Evolutionary conservation across 768 basidiomycete genomes (phyloP), one percentile per base, ranked within the genome.

Genomic region (Mycena latifolia): DNA sequence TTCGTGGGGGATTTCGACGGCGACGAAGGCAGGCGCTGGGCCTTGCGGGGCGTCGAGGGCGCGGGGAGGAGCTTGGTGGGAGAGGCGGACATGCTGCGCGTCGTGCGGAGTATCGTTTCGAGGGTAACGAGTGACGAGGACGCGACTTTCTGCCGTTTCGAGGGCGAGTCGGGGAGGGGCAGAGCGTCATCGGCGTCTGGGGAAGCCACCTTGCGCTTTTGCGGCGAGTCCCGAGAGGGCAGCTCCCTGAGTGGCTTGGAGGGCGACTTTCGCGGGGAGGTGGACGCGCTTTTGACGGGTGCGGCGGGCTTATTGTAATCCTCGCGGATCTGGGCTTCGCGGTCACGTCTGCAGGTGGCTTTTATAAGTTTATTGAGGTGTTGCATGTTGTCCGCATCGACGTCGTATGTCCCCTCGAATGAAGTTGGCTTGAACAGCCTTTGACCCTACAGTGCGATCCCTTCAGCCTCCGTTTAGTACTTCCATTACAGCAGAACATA

Each of bases 81-180:
- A 53, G 59, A 56, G 66, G 71, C 31, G 66, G 67, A 27, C 69
- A 47, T 35, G 48, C 46, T 29, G 17, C 61, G 25, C 66, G 72
- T 0, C 15, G 33, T 35, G 14, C 33, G 33, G 8, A 35, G 14
- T 72, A 73, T 28, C 18, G 48, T 15, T 57, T 67, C 9, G 66
- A 65, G 17, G 65, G 58, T 20, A 64, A 56, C 43, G 74, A 73
- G 3, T 39, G 33, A 25, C 14, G 57, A 20, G 20, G 72, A 56
- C 29, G 46, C 76, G 3, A 76, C 51, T 57, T 77, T 82, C 39
- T 77, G 76, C 69, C 75, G 82, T 66, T 85, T 85, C 35, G 77
- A 79, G 0, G 85, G 85, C 7, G 85, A 81, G 55, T 77, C 75
- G 6, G 82, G 81, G 58, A 80, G 59, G 63, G 77, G 46, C 28